These are phyloP conservation scores for Solanum acaule DNA, from an alignment of 257 asterid species.

Conservation along the genomic window DNA sequence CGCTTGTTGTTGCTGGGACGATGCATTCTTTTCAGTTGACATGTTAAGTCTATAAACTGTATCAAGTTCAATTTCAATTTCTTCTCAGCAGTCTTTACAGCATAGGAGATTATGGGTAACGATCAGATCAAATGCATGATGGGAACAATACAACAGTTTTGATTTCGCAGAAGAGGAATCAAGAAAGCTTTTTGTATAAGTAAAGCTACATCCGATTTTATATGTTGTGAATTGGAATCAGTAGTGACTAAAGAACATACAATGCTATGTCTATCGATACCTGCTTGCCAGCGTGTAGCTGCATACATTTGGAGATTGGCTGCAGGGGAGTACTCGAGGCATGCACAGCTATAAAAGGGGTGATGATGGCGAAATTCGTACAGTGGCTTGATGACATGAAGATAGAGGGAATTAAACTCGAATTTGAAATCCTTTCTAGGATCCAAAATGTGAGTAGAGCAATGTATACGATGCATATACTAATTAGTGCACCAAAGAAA, in stretches of 20 bases:
- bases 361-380: too few relatives aligned
- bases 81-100: not conserved
- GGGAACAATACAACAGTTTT: slow-evolving; percentile 5
- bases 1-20: not conserved
- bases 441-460: too few relatives aligned
- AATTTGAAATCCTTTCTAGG: too few relatives aligned
- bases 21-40: not conserved
- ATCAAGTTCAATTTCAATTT: too few relatives aligned
- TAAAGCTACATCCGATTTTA: slow-evolving; percentile 49
- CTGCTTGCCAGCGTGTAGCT: slow-evolving; percentile 60
- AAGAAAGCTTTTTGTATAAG: slow-evolving; percentile 56
- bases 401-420: too few relatives aligned
- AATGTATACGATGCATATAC: too few relatives aligned
- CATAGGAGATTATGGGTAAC: slow-evolving; percentile 73
- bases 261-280: slow-evolving; percentile 70
- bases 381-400: too few relatives aligned
- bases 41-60: not conserved
- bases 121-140: slow-evolving; percentile 22
- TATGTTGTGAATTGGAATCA: slow-evolving; percentile 58
- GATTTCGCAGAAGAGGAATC: slow-evolving; percentile 68
- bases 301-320: slow-evolving; percentile 77
- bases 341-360: too few relatives aligned
- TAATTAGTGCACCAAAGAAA: too few relatives aligned
- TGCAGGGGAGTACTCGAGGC: slow-evolving; percentile 38
- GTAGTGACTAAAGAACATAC: slow-evolving; percentile 70